These are phyloP conservation scores for Cicer arietinum DNA, from an alignment of 306 rosid genomes.

Conservation along the genomic window DNA sequence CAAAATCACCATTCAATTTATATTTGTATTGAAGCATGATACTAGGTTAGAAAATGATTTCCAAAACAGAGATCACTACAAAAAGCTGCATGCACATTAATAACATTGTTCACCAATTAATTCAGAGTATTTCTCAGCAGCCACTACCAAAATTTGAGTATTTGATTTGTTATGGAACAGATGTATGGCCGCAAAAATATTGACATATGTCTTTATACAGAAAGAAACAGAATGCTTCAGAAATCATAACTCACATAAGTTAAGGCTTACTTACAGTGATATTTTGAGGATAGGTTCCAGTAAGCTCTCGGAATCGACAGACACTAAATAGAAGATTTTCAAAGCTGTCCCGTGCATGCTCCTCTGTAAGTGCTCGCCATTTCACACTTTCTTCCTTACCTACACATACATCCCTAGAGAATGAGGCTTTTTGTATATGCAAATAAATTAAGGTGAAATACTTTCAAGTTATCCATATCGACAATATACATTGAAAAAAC, in stretches of 20 bases:
- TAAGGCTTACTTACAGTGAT: conserved; percentile 68
- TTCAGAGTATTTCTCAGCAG: conserved; percentile 18
- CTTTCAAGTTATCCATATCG: conserved; percentile 5
- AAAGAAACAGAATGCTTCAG: conserved; percentile 10
- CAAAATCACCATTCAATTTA: conserved; percentile 12
- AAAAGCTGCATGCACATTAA: background rate
- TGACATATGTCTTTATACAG: conserved; percentile 5
- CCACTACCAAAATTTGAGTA: background rate
- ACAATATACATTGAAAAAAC: background rate
- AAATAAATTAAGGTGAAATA: conserved; percentile 30
- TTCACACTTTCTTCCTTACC: conserved; percentile 71
- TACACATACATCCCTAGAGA: conserved; percentile 42
- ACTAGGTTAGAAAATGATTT: background rate
- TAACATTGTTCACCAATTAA: background rate
- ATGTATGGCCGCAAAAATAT: background rate
- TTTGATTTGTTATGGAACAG: background rate
- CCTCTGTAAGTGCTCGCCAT: conserved; percentile 89
- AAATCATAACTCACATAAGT: conserved; percentile 10
- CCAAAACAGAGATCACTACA: background rate
- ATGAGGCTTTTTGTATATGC: conserved; percentile 5
- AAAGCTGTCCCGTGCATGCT: conserved; percentile 96
- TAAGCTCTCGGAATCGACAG: conserved; percentile 92
- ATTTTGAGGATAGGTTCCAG: conserved; percentile 81
- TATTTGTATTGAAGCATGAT: conserved; percentile 21
- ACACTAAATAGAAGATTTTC: conserved; percentile 94